phyloP scores from a whole-genome alignment of 805 yeast species.

The Hemisphaericaspora nanyangensis region DNA sequence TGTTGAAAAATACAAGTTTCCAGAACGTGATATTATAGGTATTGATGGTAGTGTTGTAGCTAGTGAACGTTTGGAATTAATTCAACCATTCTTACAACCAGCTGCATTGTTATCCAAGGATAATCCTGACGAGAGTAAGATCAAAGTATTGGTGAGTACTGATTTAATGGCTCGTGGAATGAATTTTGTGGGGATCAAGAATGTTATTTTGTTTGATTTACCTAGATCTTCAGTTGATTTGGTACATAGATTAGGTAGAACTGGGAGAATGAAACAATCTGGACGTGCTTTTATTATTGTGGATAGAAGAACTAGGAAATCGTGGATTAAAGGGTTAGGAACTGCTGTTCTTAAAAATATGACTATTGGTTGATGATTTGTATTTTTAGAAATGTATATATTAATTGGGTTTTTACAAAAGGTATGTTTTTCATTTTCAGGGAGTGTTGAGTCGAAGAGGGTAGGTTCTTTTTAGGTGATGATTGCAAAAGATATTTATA shows the following conservation, averaged over 20 bases:
- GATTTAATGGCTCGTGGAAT: conserved; percentile 89
- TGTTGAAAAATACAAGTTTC: conserved; percentile 31
- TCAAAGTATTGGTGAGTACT: conserved; percentile 79
- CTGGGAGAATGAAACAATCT: conserved; percentile 85
- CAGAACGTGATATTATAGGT: conserved; percentile 49
- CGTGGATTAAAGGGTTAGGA: conserved; percentile 82
- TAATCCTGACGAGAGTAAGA: conserved; percentile 22
- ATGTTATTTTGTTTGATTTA: conserved; percentile 78
- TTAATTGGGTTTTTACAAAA: background rate
- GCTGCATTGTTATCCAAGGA: conserved; percentile 43
- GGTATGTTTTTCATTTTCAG: conserved; percentile 6
- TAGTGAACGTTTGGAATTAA: conserved; percentile 53
- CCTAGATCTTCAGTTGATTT: conserved; percentile 84
- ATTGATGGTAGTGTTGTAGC: conserved; percentile 64
- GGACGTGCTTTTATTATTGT: conserved; percentile 85
- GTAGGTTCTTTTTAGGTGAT: conserved; percentile 19
- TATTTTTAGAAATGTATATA: background rate
- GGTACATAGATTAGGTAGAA: conserved; percentile 89
- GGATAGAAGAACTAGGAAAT: conserved; percentile 50
- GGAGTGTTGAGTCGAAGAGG: background rate
- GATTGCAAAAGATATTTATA: conserved; percentile 28
- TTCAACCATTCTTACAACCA: conserved; percentile 62
- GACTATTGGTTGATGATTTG: conserved; percentile 22
- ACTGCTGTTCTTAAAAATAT: conserved; percentile 54
- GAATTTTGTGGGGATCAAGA: conserved; percentile 77